A percentile compares a stretch with the other conserved stretches of the same genome.
These are phyloP conservation scores for Escovopsis weberi DNA, from an alignment of 2,329 filamentous ascomycete species.

Conservation along the genomic window DNA sequence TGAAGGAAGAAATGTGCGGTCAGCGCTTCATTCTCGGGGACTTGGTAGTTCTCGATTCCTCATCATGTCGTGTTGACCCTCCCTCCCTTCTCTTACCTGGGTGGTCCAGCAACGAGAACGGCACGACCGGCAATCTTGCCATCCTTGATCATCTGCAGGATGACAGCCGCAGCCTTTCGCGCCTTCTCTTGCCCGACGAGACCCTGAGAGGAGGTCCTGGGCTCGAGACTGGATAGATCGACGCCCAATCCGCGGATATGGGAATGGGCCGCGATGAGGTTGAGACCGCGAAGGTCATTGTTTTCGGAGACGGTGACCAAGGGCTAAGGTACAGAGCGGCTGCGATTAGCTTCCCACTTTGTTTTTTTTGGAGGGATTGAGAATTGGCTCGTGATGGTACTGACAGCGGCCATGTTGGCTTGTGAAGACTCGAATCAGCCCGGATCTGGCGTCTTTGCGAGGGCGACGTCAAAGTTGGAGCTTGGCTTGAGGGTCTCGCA, in stretches of 20 bases:
- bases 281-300: slow-evolving; percentile 90
- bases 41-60: background rate
- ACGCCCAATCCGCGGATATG: slow-evolving; percentile 94
- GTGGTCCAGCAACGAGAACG: slow-evolving; percentile 86
- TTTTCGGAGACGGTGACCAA: slow-evolving; percentile 77
- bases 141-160: slow-evolving; percentile 97
- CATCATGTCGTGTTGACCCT: background rate
- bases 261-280: slow-evolving; percentile 95
- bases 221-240: slow-evolving; percentile 80
- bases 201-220: slow-evolving; percentile 72
- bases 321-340: slow-evolving; percentile 23
- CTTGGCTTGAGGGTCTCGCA: too few relatives aligned
- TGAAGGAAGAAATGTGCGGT: slow-evolving; percentile 17
- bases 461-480: too few relatives aligned
- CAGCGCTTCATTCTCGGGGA: background rate
- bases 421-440: too few relatives aligned
- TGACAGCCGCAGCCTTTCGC: slow-evolving; percentile 87
- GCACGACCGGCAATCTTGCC: slow-evolving; percentile 95
- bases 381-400: too few relatives aligned
- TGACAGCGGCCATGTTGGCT: too few relatives aligned
- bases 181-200: slow-evolving; percentile 95
- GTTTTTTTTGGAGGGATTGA: too few relatives aligned
- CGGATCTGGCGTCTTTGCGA: too few relatives aligned
- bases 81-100: slow-evolving; percentile 38
- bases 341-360: too few relatives aligned